Conservation (phyloP, 805 yeast species). For the Maudiozyma saulgeensis region DNA sequence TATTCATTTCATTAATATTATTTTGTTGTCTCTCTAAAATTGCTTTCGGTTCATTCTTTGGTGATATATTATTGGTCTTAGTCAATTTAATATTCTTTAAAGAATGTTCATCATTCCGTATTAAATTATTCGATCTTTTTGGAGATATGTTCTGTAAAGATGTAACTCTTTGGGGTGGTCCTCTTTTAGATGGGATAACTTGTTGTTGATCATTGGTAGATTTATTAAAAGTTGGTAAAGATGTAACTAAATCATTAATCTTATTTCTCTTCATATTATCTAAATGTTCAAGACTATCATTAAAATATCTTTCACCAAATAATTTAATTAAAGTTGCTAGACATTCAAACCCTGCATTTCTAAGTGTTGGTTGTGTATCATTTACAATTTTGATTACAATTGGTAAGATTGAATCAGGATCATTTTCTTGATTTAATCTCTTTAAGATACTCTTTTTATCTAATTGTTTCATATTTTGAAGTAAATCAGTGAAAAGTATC, state of each 20-base stretch:
- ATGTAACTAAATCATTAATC: conserved; percentile 1
- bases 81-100: conserved; percentile 1
- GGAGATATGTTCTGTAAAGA: background rate
- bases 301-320: conserved; percentile 64
- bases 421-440: conserved; percentile 12
- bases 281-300: conserved; percentile 36
- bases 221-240: background rate
- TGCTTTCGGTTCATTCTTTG: background rate
- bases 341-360: conserved; percentile 67
- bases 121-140: background rate
- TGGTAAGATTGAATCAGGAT: conserved; percentile 7
- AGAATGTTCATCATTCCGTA: background rate
- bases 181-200: conserved; percentile 54
- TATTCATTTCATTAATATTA: background rate
- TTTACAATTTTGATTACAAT: conserved; percentile 52
- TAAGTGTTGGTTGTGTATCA: conserved; percentile 78
- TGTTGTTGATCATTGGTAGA: background rate
- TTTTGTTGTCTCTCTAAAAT: too few species aligned
- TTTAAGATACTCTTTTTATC: conserved; percentile 7
- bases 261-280: conserved; percentile 5
- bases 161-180: conserved; percentile 30
- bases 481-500: conserved; percentile 51
- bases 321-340: conserved; percentile 77
- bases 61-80: background rate
- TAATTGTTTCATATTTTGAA: conserved; percentile 12